These are phyloP conservation scores for Cyclotella choctawhatcheeana DNA, from an alignment of 108 stramenopile genomes.

Conservation along the genomic window DNA sequence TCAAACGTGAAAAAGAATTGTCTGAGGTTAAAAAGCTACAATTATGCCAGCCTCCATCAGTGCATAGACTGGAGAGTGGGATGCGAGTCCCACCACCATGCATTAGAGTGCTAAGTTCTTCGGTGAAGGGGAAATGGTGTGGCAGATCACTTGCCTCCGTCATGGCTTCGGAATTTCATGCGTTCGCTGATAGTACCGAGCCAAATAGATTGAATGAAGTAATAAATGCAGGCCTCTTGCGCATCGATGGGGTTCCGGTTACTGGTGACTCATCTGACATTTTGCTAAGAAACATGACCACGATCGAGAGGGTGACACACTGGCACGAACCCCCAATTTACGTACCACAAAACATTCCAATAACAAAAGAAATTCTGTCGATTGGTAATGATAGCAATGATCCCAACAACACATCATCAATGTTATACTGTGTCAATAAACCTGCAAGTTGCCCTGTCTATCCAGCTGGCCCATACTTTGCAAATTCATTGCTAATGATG, in stretches of 20 bases:
- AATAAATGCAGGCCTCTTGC: slow-evolving; percentile 57
- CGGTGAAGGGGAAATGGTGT: slow-evolving; percentile 81
- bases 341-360: slow-evolving; percentile 54
- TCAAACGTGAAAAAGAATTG: slow-evolving; percentile 50
- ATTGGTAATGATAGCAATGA: slow-evolving; percentile 18
- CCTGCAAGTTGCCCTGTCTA: slow-evolving; percentile 80
- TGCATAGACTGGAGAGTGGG: slow-evolving; percentile 49
- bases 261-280: slow-evolving; percentile 19
- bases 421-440: slow-evolving; percentile 74
- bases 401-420: slow-evolving; percentile 11
- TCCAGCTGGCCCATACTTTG: slow-evolving; percentile 83
- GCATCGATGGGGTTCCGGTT: slow-evolving; percentile 60
- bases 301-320: slow-evolving; percentile 65
- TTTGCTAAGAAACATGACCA: slow-evolving; percentile 71
- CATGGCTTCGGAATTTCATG: slow-evolving; percentile 64
- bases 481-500: slow-evolving; percentile 78
- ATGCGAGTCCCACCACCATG: slow-evolving; percentile 68
- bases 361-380: slow-evolving; percentile 62
- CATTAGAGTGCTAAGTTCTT: slow-evolving; percentile 55
- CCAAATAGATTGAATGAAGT: slow-evolving; percentile 35
- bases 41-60: slow-evolving; percentile 47
- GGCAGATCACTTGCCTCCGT: slow-evolving; percentile 59
- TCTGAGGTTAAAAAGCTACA: slow-evolving; percentile 53
- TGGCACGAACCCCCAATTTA: slow-evolving; percentile 86
- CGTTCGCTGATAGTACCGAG: slow-evolving; percentile 23